Evolutionary conservation across 2,329 filamentous ascomycete genomes (phyloP).

Genomic region (Drechslerella dactyloides): DNA sequence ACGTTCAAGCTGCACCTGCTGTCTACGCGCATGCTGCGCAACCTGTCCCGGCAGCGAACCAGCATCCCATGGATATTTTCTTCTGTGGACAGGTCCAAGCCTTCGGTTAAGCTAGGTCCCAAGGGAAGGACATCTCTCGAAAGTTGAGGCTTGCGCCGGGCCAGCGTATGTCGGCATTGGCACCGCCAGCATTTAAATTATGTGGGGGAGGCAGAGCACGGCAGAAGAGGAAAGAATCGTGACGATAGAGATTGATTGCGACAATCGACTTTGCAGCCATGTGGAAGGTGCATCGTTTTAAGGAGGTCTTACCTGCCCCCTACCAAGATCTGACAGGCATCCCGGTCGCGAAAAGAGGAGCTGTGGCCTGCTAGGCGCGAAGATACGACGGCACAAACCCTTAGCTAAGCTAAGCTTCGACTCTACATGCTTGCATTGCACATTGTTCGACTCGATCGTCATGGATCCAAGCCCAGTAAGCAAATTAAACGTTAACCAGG

Average conservation of each 20-base stretch:
- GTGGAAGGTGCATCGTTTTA: slow-evolving; percentile 51
- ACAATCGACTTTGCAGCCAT: slow-evolving; percentile 37
- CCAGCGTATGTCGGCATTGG: slow-evolving; percentile 49
- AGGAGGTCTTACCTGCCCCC: slow-evolving; percentile 50
- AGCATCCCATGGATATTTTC: slow-evolving; percentile 41
- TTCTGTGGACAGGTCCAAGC: slow-evolving; percentile 41
- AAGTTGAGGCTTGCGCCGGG: slow-evolving; percentile 40
- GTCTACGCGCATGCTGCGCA: slow-evolving; percentile 21
- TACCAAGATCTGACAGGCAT: slow-evolving; percentile 50
- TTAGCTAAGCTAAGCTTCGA: slow-evolving; percentile 13
- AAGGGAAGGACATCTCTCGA: slow-evolving; percentile 29
- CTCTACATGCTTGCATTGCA: slow-evolving; percentile 39
- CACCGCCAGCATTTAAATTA: slow-evolving; percentile 49
- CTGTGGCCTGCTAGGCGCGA: slow-evolving; percentile 35
- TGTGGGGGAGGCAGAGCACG: slow-evolving; percentile 50
- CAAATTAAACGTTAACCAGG: slow-evolving; percentile 17
- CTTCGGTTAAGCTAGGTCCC: slow-evolving; percentile 46
- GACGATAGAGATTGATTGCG: slow-evolving; percentile 21
- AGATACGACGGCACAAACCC: slow-evolving; percentile 9
- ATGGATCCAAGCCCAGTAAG: slow-evolving; percentile 50
- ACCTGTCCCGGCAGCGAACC: slow-evolving; percentile 1
- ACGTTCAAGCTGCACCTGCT: slow-evolving; percentile 4
- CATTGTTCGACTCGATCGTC: slow-evolving; percentile 19
- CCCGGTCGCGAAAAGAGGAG: slow-evolving; percentile 37
- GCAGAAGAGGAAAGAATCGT: slow-evolving; percentile 8